Evolutionary conservation across 163 green algal genomes (phyloP), one percentile per base, ranked within the genome.

Genomic region (Prototheca cutis): DNA sequence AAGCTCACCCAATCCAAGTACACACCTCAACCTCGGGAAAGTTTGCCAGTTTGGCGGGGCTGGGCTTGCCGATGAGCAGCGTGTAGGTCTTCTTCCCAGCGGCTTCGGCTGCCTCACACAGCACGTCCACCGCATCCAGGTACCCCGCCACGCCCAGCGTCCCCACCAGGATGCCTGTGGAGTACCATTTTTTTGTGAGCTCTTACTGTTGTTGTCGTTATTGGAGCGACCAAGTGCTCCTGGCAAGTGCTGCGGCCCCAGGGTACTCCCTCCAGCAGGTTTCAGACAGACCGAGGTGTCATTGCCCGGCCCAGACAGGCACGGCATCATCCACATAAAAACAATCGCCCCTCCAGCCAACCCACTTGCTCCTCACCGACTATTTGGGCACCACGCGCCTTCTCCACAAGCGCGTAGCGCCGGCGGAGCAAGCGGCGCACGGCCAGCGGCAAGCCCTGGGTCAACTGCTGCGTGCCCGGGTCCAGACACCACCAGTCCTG

Each of bases 1-100:
- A n/a, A n/a, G n/a, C n/a, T n/a, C n/a, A n/a, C n/a, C n/a, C n/a
- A n/a, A n/a, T n/a, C n/a, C n/a, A n/a, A n/a, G n/a, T n/a, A n/a
- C 6, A 18, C 53, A 57, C 63, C 30, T 84, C 76, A 4, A 91
- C 79, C 71, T 98, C 91, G 6, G 89, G 88, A 62, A 97, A 97
- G 71, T 98, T 98, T 40, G 89, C 90, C 54, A 98, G 81, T 80
- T 98, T 98, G 58, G 84, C 84, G 15, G 91, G 90, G 58, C 72
- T 94, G 40, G 86, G 86, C 63, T 92, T 92, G 27, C 89, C 89
- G 66, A 96, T 84, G 6, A 95, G 76, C 32, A 98, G 61, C 21
- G 84, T 93, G 79, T 98, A 98, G 0, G 79, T 78, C 69, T 90
- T 94, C 71, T 96, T 95, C 49, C 86, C 91, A 0, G 82, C 82